Conservation (phyloP, 345 rosid genomes). For the Clarkia xantiana region DNA sequence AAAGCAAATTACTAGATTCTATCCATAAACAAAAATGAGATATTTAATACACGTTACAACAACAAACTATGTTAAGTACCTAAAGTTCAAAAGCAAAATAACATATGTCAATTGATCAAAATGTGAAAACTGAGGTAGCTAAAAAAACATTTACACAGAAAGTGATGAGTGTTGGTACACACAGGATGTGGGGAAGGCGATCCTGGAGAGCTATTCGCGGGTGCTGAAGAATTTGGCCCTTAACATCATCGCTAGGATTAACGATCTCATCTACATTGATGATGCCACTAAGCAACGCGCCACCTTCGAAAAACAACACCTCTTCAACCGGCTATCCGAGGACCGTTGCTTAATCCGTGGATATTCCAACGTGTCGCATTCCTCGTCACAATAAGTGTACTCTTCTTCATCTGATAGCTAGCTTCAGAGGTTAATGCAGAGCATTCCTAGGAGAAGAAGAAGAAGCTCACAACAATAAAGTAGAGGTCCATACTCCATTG, state of each 20-base stretch:
- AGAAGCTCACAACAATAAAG: too few species aligned
- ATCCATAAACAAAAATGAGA: too few species aligned
- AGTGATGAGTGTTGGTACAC: not conserved
- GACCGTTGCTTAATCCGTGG: not conserved
- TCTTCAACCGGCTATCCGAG: not conserved
- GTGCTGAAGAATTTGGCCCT: constrained; percentile 96
- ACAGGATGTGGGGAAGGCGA: constrained; percentile 96
- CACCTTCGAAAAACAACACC: constrained; percentile 19
- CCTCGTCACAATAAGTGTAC: too few species aligned
- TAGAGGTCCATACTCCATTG: too few species aligned
- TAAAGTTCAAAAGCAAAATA: too few species aligned
- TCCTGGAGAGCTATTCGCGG: constrained; percentile 94
- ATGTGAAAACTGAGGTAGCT: not conserved
- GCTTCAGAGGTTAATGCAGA: too few species aligned
- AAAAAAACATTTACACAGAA: not conserved
- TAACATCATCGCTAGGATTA: constrained; percentile 85
- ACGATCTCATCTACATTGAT: constrained; percentile 73
- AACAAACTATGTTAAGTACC: too few species aligned
- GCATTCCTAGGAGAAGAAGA: too few species aligned
- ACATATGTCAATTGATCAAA: not conserved
- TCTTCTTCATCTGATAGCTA: too few species aligned
- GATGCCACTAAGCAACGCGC: constrained; percentile 49
- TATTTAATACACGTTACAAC: too few species aligned
- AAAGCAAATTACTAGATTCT: too few species aligned
- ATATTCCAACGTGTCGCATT: not conserved